Percentiles rank a stretch among this genome's conserved stretches.
Conservation (phyloP, 2,329 filamentous ascomycete species). For the Ophiostoma montium region DNA sequence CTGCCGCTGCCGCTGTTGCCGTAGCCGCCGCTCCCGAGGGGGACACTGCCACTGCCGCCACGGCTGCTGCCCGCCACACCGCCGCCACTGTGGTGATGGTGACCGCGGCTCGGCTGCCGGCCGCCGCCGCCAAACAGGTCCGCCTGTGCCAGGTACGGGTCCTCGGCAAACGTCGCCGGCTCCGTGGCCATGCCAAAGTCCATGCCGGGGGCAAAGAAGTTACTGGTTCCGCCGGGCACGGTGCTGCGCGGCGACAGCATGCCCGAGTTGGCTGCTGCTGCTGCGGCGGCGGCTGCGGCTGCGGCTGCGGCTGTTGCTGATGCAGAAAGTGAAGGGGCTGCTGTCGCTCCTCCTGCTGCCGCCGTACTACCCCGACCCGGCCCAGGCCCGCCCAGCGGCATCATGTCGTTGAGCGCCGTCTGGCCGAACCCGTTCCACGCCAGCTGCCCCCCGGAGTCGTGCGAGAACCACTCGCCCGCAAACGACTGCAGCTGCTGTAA, state of each 20-base stretch:
- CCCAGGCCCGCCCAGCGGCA: not conserved
- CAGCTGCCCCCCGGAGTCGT: not conserved
- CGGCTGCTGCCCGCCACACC: not conserved
- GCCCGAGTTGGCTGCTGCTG: not conserved
- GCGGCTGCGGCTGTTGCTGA: not conserved
- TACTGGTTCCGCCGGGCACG: not conserved
- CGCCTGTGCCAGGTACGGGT: conserved; percentile 5
- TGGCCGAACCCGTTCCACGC: conserved; percentile 6
- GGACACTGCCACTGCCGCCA: not conserved
- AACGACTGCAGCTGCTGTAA: conserved; percentile 5
- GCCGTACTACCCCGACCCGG: not conserved
- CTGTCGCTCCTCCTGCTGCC: not conserved
- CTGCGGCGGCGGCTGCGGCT: not conserved
- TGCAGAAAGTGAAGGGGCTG: not conserved
- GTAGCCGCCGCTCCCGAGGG: not conserved
- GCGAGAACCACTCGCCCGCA: conserved; percentile 8
- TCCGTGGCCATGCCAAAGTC: conserved; percentile 9
- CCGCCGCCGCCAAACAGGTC: not conserved
- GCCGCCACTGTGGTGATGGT: not conserved
- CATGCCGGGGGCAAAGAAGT: not conserved
- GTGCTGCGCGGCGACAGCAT: not conserved
- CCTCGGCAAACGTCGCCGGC: conserved; percentile 3
- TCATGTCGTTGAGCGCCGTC: not conserved
- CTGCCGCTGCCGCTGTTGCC: not conserved
- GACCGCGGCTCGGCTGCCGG: not conserved